A percentile compares a stretch with the other conserved stretches of the same genome.
These are phyloP conservation scores for Colletotrichum sp. DNA, from an alignment of 2,329 filamentous ascomycete genomes.

Conservation along the genomic window DNA sequence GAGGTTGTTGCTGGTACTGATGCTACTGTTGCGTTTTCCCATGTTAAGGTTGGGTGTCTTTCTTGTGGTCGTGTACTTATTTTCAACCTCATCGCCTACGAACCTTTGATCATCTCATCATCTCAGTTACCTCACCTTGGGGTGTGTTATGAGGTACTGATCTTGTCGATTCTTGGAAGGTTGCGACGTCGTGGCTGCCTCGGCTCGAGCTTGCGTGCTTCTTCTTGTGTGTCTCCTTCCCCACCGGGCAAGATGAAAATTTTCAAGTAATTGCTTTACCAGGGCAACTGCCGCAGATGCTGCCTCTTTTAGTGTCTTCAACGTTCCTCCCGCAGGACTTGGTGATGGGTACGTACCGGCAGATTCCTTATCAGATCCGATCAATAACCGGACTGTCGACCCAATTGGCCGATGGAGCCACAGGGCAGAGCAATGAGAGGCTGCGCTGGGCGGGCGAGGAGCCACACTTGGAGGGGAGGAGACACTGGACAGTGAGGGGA, in stretches of 20 bases:
- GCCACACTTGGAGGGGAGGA: background rate
- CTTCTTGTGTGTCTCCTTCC: background rate
- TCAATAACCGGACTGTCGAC: constrained; percentile 10
- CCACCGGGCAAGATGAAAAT: background rate
- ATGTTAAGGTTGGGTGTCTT: background rate
- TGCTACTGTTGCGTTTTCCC: background rate
- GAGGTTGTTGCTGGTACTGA: background rate
- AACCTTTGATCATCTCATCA: too few relatives aligned
- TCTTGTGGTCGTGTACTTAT: background rate
- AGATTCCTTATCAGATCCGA: constrained; percentile 21
- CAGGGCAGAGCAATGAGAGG: background rate
- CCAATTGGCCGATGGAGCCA: constrained; percentile 5
- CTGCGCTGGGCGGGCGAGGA: background rate
- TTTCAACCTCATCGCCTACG: background rate
- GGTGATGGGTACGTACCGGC: constrained; percentile 6
- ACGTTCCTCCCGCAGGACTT: background rate
- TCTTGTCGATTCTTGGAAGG: background rate
- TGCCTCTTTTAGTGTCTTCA: constrained; percentile 10
- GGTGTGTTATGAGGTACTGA: background rate
- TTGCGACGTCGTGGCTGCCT: background rate
- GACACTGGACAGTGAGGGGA: background rate
- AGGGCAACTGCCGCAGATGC: constrained; percentile 2
- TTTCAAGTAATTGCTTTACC: background rate
- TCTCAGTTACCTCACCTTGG: background rate
- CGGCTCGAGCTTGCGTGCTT: constrained; percentile 1